Evolutionary conservation across 2,329 filamentous ascomycete genomes (phyloP).

Genomic region (Talaromyces rugulosus): DNA sequence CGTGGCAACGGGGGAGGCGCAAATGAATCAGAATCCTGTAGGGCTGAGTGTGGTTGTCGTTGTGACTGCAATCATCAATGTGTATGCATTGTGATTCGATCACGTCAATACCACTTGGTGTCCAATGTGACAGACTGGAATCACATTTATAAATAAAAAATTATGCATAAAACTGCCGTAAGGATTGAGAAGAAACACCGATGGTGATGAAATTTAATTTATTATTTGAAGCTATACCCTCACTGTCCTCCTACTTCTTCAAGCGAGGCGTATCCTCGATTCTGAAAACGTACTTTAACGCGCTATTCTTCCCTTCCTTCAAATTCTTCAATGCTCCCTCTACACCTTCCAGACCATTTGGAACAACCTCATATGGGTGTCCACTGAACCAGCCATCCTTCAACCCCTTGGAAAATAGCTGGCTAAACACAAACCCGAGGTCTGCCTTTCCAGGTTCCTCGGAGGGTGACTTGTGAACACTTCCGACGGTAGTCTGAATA

Average conservation of each 20-base stretch:
- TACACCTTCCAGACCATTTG: slow-evolving; percentile 52
- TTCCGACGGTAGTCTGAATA: slow-evolving; percentile 32
- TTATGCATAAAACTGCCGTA: neutral
- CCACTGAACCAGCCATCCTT: slow-evolving; percentile 47
- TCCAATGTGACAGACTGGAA: neutral
- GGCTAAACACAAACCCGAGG: slow-evolving; percentile 40
- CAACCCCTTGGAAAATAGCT: slow-evolving; percentile 43
- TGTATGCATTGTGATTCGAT: neutral
- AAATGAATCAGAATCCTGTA: neutral
- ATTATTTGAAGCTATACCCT: neutral
- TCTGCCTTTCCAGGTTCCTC: slow-evolving; percentile 1
- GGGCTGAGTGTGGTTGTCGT: neutral
- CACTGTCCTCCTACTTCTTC: slow-evolving; percentile 13
- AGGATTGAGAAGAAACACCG: neutral
- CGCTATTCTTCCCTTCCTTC: slow-evolving; percentile 58
- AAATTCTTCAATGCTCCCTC: slow-evolving; percentile 52
- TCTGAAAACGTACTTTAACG: slow-evolving; percentile 60
- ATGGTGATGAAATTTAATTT: neutral
- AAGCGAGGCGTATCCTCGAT: slow-evolving; percentile 45
- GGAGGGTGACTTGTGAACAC: slow-evolving; percentile 18
- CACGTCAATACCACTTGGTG: neutral
- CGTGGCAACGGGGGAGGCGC: neutral
- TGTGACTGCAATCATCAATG: neutral
- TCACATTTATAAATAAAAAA: neutral
- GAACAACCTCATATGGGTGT: slow-evolving; percentile 49